Evolutionary conservation across 345 rosid genomes (phyloP), one percentile per base, ranked within the genome.

Genomic region (Euclidium syriacum): DNA sequence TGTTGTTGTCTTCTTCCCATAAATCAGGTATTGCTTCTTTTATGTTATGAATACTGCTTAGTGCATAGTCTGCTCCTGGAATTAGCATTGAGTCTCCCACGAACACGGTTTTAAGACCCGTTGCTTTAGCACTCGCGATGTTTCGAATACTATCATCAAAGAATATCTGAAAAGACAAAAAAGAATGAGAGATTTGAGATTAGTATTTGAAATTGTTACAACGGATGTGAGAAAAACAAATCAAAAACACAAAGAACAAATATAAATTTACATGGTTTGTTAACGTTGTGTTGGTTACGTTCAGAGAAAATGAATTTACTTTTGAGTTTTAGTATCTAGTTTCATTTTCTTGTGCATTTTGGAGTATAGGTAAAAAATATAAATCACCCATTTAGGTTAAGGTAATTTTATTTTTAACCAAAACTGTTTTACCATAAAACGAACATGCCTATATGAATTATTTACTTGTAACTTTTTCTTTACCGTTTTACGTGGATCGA

Each of bases 101-200:
- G 29, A 88, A 73, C 32, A 86, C 95, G 0, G 92, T 85, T 15
- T 75, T 90, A 20, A 91, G 80, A 6, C 89, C 95, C 4, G 90
- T 81, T 23, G 76, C 83, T 79, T 88, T 85, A 46, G 80, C 98
- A 18, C 78, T 85, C 3, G 80, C 87, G 32, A 91, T 88, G 77
- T 91, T 91, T 42, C 95, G 78, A 58, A 82, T 55, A 62, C 96
- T 91, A 75, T 91, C 96, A 67, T 91, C 96, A 4, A 91, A 85
- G 85, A 87, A 87, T 16, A 91, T 67, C 95, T 91, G 77, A 66
- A 52, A 62, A 61, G 1, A 38, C 5, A 20, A 7, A 40, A 52
- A 47, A 18, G 23, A 12, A 1, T 3, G 1, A 33, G 29, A 33
- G 16, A 15, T 38, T 39, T 51, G 52, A 48, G 46, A 52, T 39